Base-by-base conservation (phyloP, 2,329 filamentous ascomycete species). In the Chaetomiaceae sp. region DNA sequence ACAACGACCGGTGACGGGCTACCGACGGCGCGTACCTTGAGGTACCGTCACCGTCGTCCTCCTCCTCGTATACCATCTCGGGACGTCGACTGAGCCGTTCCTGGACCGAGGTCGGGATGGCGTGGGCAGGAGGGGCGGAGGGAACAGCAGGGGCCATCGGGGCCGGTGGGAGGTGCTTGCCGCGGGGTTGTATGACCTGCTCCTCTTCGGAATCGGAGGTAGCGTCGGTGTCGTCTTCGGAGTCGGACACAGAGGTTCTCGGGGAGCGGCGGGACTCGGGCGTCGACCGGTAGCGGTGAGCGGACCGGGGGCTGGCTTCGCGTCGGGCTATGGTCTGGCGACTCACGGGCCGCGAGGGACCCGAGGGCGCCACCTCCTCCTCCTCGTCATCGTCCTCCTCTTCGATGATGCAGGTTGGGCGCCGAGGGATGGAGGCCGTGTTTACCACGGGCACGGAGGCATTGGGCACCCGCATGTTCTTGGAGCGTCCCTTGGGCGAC, bases 221-320 rank as follows among this genome's bases (percentile, higher is more conserved):
- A 4, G 64, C 63, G n/a, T 68, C 69, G n/a, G 70, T 71, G 14
- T 71, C 71, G 36, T 65, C 65, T 19, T 72, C 73, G 6, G 71
- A 71, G 23, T 70, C 72, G 47, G 64, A 68, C 7, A 68, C 63
- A 3, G 71, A 72, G 34, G 61, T 64, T 31, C 59, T 58, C 36
- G 58, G 59, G 14, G 62, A 64, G 29, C 61, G 61, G 40, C 57
- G 54, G 20, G 63, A 64, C 27, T 61, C 63, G 29, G 63, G 69
- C 22, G 69, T 71, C 4, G 72, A 74, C 34, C 68, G 69, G 55
- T 70, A 66, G 47, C 63, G 62, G 52, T 65, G 68, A 25, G 66
- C 66, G 25, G 71, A 72, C 25, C 63, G 67, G 37, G 70, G 69
- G 54, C 68, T 69, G 19, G 25, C 19, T 14, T 58, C 58, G 37